Evolutionary conservation across 306 rosid species (phyloP).

Genomic region (Dalbergia oliveri): DNA sequence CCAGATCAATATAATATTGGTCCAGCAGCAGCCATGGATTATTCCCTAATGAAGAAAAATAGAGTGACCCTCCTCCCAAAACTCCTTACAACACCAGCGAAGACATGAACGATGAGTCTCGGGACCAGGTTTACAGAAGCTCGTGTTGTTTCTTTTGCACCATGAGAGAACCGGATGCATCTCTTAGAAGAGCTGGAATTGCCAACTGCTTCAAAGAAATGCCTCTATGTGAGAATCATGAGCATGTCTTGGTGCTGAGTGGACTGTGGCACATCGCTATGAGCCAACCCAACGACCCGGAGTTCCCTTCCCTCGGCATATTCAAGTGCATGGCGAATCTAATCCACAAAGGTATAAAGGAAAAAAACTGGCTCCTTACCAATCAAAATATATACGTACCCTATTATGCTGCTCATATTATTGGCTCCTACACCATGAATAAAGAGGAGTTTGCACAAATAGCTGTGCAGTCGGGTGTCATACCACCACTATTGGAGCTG

Average conservation of each 20-base stretch:
- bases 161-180: slow-evolving; percentile 62
- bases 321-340: slow-evolving; percentile 80
- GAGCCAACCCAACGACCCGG: slow-evolving; percentile 75
- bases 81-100: slow-evolving; percentile 24
- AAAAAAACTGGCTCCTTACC: slow-evolving; percentile 62
- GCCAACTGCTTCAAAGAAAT: slow-evolving; percentile 58
- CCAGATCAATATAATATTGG: neutral
- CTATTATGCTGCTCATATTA: slow-evolving; percentile 85
- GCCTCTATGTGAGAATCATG: slow-evolving; percentile 55
- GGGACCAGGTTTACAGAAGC: slow-evolving; percentile 43
- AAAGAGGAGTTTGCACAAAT: slow-evolving; percentile 64
- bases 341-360: slow-evolving; percentile 57
- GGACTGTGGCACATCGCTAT: slow-evolving; percentile 76
- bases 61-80: slow-evolving; percentile 29
- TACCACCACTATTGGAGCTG: slow-evolving; percentile 72
- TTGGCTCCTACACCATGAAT: slow-evolving; percentile 88
- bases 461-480: slow-evolving; percentile 73
- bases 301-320: slow-evolving; percentile 79
- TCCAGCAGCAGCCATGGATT: slow-evolving; percentile 46
- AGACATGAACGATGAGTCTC: slow-evolving; percentile 17
- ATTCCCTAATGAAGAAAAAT: slow-evolving; percentile 47
- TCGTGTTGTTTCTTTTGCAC: slow-evolving; percentile 78
- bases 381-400: slow-evolving; percentile 81
- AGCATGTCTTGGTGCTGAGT: slow-evolving; percentile 64
- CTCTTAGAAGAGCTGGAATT: slow-evolving; percentile 51